Base-by-base conservation (phyloP, 2,329 filamentous ascomycete genomes). In the Didymella arachidicola region DNA sequence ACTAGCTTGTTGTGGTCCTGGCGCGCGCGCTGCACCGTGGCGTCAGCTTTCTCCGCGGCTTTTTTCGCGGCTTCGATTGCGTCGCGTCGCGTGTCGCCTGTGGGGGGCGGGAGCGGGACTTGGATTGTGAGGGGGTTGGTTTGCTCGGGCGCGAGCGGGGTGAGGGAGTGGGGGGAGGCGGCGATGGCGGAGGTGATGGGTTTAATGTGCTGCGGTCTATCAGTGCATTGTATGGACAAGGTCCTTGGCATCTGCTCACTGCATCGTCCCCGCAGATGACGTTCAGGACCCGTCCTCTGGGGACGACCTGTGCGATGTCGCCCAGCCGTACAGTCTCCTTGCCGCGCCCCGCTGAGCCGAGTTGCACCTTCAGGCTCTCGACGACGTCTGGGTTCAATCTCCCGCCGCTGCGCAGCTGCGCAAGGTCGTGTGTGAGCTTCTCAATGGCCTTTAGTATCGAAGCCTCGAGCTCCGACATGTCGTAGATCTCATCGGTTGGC, bases 231-330 rank as follows among this genome's bases (percentile, higher is more conserved):
- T 12, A 11, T 19, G 14, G 14, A 16, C 4, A 27, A n/a, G 8
- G 6, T 6, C 19, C 8, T 25, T 27, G 1, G 11, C 32, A 14
- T 7, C 16, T 63, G 79, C 82, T 67, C 72, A 89, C 87, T 59
- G 86, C 84, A 67, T 86, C 83, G 68, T 91, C 89, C 14, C 86
- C 84, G 38, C 85, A 86, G 22, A 89, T 72, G n/a, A 91, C 79
- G 58, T 85, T 83, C 29, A 90, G 73, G 65, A 81, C 81, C 54
- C 87, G 77, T 11, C 87, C 87, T 67, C 88, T 87, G 0, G 87
- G 86, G 38, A 90, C 79, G 16, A 91, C 86, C 70, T 89, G 88
- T 2, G 87, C 88, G 56, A 91, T 69, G 69, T 90, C 87, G 10
- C 83, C 81, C 49, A 91, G 67, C 61, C 78, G 81, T 47, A 84